Base-by-base conservation (phyloP, 441 rosid genomes). In the Pelargonium australe region DNA sequence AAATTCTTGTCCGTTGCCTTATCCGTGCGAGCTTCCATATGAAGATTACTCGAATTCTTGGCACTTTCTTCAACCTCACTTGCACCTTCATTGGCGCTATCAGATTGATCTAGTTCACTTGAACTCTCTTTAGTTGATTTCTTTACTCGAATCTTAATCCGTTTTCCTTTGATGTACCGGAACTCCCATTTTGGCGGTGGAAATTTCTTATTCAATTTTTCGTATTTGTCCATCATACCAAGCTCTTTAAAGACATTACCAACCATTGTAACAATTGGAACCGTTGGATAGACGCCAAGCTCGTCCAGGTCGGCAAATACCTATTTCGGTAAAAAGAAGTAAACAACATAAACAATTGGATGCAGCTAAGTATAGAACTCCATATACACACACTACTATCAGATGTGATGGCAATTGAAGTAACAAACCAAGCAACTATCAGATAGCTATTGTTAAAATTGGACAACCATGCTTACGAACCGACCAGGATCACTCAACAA, bases 271-370 rank as follows among this genome's bases (percentile, higher is more conserved):
- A 91, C 87, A 49, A 84, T 81, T 17, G 97, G 68, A 71, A 78
- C 66, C 65, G 77, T 80, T 8, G 97, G 99, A 69, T 78, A 77
- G 70, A 95, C 80, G 41, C 92, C 89, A 37, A 92, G 96, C 81
- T 95, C 99, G 80, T 92, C 99, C 99, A 95, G 90, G 77, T 95
- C 97, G 57, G 97, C 99, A 83, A 95, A 95, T 74, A 91, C 75
- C 99, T 90, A 70, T 73, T 68, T 66, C 8, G 19, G 5, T 37
- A 64, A 68, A 6, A 34, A 1, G 0, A 57, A 17, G 44, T 5
- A 16, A 20, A 60, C 37, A 63, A 51, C 28, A 66, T 65, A 75
- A n/a, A 70, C 41, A 34, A 47, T 34, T 6, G 10, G 60, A 72
- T 57, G 63, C 45, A 63, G 14, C 7, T 2, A 8, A 16, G 49